phyloP scores from a whole-genome alignment of 768 basidiomycete species.

The Lactifluus volemus region DNA sequence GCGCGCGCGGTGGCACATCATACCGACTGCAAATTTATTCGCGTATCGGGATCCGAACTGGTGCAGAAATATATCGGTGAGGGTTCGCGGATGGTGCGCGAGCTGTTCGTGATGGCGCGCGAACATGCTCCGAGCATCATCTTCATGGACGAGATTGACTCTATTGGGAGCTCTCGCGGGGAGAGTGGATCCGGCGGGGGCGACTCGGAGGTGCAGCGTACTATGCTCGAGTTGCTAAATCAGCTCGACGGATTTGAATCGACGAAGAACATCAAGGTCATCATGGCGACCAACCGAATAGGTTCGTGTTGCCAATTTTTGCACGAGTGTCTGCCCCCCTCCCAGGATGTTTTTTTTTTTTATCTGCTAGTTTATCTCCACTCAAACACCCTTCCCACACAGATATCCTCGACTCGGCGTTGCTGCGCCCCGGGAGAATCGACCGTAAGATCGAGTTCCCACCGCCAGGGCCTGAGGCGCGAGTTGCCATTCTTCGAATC shows the following conservation, averaged over 20 bases:
- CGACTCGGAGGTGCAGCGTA: constrained; percentile 59
- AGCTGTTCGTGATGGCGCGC: constrained; percentile 96
- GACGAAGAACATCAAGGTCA: constrained; percentile 79
- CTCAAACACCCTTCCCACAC: background rate
- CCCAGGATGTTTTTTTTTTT: background rate
- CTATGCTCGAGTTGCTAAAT: constrained; percentile 58
- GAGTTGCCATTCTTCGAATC: constrained; percentile 93
- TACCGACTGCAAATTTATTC: constrained; percentile 96
- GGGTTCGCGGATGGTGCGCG: constrained; percentile 92
- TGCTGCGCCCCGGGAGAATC: constrained; percentile 90
- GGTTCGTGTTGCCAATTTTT: constrained; percentile 33
- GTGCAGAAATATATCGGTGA: constrained; percentile 99
- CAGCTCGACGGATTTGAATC: constrained; percentile 63
- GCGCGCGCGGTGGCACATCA: constrained; percentile 96
- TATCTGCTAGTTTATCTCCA: background rate
- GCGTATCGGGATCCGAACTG: constrained; percentile 87
- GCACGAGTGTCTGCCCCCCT: background rate
- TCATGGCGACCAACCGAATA: constrained; percentile 98
- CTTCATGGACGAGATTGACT: constrained; percentile 99
- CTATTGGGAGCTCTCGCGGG: constrained; percentile 88
- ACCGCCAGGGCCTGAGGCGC: constrained; percentile 93
- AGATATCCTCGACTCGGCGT: constrained; percentile 93
- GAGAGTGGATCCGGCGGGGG: constrained; percentile 60
- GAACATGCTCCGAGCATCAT: constrained; percentile 98
- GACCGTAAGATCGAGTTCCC: constrained; percentile 99